These are phyloP conservation scores for Beauveria pseudobassiana DNA, from an alignment of 2,329 filamentous ascomycete species.

Conservation along the genomic window DNA sequence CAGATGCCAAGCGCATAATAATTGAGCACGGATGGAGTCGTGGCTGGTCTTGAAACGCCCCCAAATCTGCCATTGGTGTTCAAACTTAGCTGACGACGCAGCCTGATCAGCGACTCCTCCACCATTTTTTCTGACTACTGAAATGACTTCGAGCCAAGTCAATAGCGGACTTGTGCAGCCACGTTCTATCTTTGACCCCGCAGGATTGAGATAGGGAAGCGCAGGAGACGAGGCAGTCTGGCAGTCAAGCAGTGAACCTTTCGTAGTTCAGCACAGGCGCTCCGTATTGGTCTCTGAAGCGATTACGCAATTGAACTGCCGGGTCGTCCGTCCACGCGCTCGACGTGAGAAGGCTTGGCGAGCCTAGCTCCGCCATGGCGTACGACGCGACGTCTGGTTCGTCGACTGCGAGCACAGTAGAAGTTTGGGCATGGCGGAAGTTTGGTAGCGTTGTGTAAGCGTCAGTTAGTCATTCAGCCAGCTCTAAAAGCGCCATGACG, in stretches of 20 bases:
- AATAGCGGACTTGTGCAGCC: background rate
- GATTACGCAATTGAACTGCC: slow-evolving; percentile 5
- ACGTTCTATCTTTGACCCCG: background rate
- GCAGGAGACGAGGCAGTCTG: background rate
- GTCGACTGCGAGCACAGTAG: background rate
- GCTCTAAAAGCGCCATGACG: background rate
- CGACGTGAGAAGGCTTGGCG: slow-evolving; percentile 1
- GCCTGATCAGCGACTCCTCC: background rate
- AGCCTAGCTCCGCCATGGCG: background rate
- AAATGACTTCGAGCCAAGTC: background rate
- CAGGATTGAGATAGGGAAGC: background rate
- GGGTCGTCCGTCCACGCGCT: background rate
- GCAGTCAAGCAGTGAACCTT: background rate
- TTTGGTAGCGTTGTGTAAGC: background rate
- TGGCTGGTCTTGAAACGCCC: slow-evolving; percentile 4
- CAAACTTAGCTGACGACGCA: background rate
- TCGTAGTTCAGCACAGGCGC: background rate
- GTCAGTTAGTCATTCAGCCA: background rate
- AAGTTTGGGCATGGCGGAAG: background rate
- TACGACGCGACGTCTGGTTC: background rate
- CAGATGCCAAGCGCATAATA: background rate
- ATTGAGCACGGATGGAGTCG: background rate
- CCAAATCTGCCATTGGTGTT: background rate
- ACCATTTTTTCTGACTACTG: background rate
- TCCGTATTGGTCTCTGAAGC: background rate